These are phyloP conservation scores for Chaetomium tenue DNA, from an alignment of 495 filamentous ascomycete genomes.

Conservation along the genomic window DNA sequence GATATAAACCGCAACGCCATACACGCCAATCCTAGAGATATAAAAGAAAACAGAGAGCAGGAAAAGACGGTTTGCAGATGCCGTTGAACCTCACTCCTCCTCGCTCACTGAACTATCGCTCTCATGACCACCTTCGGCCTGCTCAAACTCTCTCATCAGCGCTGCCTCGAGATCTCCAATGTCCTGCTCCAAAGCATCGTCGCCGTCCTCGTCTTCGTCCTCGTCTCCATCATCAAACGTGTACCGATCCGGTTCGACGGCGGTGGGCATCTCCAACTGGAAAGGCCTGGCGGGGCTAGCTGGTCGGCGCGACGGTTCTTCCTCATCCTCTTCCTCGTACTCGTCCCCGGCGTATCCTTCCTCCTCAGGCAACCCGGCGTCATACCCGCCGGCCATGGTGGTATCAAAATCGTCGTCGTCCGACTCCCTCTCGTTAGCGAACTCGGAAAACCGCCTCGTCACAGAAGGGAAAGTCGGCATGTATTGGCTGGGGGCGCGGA, in stretches of 20 bases:
- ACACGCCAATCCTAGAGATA: neutral
- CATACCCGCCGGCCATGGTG: slow-evolving; percentile 17
- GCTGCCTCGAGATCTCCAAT: slow-evolving; percentile 41
- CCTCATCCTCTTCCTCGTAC: slow-evolving; percentile 20
- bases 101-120: slow-evolving; percentile 36
- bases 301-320: neutral
- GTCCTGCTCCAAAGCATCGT: slow-evolving; percentile 12
- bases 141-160: slow-evolving; percentile 37
- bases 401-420: slow-evolving; percentile 41
- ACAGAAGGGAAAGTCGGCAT: slow-evolving; percentile 38
- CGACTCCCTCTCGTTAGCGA: slow-evolving; percentile 34
- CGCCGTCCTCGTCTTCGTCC: slow-evolving; percentile 17
- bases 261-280: neutral
- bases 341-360: slow-evolving; percentile 17
- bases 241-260: slow-evolving; percentile 21
- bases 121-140: slow-evolving; percentile 28
- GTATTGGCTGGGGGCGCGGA: slow-evolving; percentile 33
- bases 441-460: slow-evolving; percentile 44
- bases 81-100: slow-evolving; percentile 28
- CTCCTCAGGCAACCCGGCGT: slow-evolving; percentile 4
- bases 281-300: neutral
- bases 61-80: neutral
- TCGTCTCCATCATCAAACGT: slow-evolving; percentile 33
- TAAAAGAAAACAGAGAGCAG: neutral
- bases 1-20: slow-evolving; percentile 1